Percentiles rank a stretch among this genome's conserved stretches.
These are phyloP conservation scores for Talaromyces pinophilus DNA, from an alignment of 2,329 filamentous ascomycete species.

Conservation along the genomic window DNA sequence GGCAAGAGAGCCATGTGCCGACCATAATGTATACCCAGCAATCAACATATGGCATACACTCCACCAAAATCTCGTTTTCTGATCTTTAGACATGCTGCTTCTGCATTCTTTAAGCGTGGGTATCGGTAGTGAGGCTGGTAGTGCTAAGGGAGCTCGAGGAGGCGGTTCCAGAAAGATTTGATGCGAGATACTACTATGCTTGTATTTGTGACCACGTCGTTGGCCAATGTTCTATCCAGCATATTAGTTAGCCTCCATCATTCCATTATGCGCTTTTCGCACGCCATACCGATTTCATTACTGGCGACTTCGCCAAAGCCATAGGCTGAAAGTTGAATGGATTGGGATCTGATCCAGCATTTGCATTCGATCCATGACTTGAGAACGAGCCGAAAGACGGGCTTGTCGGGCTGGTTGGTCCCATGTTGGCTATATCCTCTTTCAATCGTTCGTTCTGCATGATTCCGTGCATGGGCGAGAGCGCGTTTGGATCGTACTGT, in stretches of 20 bases:
- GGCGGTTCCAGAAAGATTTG: constrained; percentile 96
- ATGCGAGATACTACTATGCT: constrained; percentile 93
- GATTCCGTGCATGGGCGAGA: constrained; percentile 51
- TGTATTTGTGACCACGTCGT: constrained; percentile 93
- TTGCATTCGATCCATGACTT: constrained; percentile 29
- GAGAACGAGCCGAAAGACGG: constrained; percentile 40
- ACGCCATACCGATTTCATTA: constrained; percentile 68
- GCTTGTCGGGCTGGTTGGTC: constrained; percentile 33
- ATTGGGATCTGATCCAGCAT: constrained; percentile 36
- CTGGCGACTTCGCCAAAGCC: constrained; percentile 70
- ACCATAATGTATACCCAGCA: constrained; percentile 82
- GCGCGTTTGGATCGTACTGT: constrained; percentile 47
- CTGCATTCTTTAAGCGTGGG: constrained; percentile 87
- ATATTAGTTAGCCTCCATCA: constrained; percentile 26
- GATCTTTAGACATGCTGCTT: constrained; percentile 84
- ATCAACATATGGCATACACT: constrained; percentile 84
- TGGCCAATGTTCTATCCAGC: constrained; percentile 75
- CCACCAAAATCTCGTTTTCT: constrained; percentile 82
- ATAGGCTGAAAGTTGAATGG: constrained; percentile 96
- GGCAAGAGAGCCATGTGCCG: constrained; percentile 79
- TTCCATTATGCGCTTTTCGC: background rate
- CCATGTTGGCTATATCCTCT: constrained; percentile 6
- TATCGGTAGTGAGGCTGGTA: constrained; percentile 88
- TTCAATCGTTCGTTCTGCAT: constrained; percentile 22
- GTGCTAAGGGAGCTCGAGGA: constrained; percentile 77